Percentiles rank a stretch among this genome's conserved stretches.
These are phyloP conservation scores for Periconia digitata DNA, from an alignment of 2,329 filamentous ascomycete species.

Conservation along the genomic window DNA sequence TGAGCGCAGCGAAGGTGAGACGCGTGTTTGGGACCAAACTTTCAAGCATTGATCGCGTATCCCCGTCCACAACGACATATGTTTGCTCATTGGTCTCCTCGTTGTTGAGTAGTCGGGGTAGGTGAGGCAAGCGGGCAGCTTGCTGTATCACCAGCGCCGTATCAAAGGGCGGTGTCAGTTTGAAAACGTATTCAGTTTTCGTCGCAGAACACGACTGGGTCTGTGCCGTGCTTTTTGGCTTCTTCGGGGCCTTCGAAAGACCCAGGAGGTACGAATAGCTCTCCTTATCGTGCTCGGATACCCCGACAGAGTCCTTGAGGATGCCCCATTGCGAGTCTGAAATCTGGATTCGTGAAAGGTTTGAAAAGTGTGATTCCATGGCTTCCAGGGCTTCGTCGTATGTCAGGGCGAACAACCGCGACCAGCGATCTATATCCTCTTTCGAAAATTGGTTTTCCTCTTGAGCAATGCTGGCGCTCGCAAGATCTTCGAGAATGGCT, in stretches of 20 bases:
- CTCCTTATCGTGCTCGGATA: slow-evolving; percentile 1
- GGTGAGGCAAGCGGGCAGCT: not conserved
- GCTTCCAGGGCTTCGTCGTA: not conserved
- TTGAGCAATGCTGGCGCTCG: not conserved
- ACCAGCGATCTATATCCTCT: not conserved
- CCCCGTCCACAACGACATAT: slow-evolving; percentile 1
- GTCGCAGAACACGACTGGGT: not conserved
- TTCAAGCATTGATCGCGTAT: not conserved
- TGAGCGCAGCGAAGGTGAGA: not conserved
- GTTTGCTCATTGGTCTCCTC: not conserved
- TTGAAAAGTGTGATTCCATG: not conserved
- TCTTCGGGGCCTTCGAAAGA: not conserved
- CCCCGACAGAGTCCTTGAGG: not conserved
- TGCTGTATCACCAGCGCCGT: not conserved
- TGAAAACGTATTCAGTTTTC: slow-evolving; percentile 1
- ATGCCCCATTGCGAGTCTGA: slow-evolving; percentile 1
- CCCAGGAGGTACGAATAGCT: not conserved
- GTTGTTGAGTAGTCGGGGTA: not conserved
- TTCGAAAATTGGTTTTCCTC: not conserved
- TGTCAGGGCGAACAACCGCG: not conserved
- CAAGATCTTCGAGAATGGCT: not conserved
- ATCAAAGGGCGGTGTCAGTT: not conserved
- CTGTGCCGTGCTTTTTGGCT: not conserved
- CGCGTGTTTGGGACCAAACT: not conserved
- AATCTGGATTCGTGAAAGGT: not conserved